Conservation (phyloP, 2,329 filamentous ascomycete species). For the Hirsutella thompsonii region DNA sequence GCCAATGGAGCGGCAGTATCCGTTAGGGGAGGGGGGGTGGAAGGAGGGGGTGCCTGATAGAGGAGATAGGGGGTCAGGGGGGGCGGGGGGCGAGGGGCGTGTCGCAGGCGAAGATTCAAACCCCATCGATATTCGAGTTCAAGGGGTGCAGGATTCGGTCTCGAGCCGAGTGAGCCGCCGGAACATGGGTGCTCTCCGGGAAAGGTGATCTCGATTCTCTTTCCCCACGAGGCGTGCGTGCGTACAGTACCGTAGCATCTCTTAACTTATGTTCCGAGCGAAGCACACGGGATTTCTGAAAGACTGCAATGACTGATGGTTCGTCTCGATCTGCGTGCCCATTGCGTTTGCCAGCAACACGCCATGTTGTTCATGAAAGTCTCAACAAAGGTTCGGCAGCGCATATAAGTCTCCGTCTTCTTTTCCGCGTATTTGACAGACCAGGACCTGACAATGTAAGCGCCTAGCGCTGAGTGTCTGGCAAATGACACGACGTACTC, state of each 20-base stretch:
- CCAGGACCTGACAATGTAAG: not conserved
- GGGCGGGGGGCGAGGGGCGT: slow-evolving; percentile 7
- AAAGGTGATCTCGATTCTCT: slow-evolving; percentile 13
- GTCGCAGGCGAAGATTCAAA: no score
- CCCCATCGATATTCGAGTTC: slow-evolving; percentile 3
- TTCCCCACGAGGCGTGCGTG: not conserved
- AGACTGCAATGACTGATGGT: no score
- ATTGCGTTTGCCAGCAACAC: no score
- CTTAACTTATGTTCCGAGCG: no score
- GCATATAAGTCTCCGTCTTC: no score
- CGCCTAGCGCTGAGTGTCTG: not conserved
- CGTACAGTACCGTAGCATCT: not conserved
- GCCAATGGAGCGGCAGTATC: slow-evolving; percentile 22
- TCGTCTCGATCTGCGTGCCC: no score
- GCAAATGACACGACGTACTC: not conserved
- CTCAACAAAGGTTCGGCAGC: no score
- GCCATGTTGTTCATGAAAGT: no score
- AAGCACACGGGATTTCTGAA: no score
- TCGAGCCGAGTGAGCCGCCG: slow-evolving; percentile 26
- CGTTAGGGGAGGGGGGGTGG: slow-evolving; percentile 17
- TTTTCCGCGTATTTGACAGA: no score
- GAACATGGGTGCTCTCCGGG: slow-evolving; percentile 4
- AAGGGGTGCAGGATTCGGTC: slow-evolving; percentile 19
- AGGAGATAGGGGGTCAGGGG: no score
- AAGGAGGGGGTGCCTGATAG: slow-evolving; percentile 11